Base-by-base conservation (phyloP, 2,329 filamentous ascomycete genomes). In the Diaporthe aspalathi region DNA sequence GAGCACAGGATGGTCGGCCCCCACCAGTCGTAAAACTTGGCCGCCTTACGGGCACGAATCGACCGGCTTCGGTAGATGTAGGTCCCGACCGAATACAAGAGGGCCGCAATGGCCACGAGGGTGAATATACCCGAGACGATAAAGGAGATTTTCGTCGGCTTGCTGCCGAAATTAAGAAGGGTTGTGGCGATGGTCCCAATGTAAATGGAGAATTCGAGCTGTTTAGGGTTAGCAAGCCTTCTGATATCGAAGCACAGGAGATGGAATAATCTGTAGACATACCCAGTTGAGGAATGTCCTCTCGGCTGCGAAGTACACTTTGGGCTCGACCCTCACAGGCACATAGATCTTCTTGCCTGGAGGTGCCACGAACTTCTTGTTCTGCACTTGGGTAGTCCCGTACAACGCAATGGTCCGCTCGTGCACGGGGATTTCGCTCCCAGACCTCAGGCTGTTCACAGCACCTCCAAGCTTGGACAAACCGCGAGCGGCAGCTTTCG, bases 221-320 rank as follows among this genome's bases (percentile, higher is more conserved):
- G 75, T 35, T 62, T 38, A 35, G 74, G 75, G 74, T 78, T 72
- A 79, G 50, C 43, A 68, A 35, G 67, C 20, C n/a, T 62, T 38
- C 47, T 47, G n/a, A 40, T 35, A 68, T n/a, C 57, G 50, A 56
- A 53, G 52, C 24, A 40, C 22, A 2, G 8, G 14, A 8, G 22
- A 11, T 16, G 67, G 66, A 8, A 12, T 14, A 27, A 47, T 32
- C n/a, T 22, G 17, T 32, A 32, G 32, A 83, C 90, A 84, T 83
- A 93, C 91, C 94, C 96, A 99, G 74, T 94, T 93, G 70, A 99
- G 88, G 83, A 98, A 99, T 0, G 96, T 99, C 74, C 96, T 90
- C 82, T 99, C 96, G 0, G 94, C 95, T 27, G 96, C 96, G 79
- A 99, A 97, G 81, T 94, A 97, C 65, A 99, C 96, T 83, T 99